Evolutionary conservation across 2,329 filamentous ascomycete species (phyloP).

Genomic region (Trichoderma brevicompactum): DNA sequence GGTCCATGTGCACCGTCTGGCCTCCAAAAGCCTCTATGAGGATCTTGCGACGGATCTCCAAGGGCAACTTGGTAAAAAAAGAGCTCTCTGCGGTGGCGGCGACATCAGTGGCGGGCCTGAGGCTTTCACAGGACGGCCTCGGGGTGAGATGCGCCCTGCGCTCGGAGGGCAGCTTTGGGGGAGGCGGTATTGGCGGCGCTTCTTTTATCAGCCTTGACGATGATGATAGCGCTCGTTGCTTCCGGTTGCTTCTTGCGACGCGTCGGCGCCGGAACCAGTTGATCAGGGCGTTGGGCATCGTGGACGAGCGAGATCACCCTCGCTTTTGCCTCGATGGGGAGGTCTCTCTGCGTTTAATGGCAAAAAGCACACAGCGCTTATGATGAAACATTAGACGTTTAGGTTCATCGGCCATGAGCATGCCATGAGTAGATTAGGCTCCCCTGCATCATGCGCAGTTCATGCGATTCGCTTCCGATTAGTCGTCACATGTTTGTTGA

Average conservation of each 20-base stretch:
- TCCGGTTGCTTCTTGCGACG: constrained; percentile 8
- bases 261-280: constrained; percentile 26
- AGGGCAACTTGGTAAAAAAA: constrained; percentile 42
- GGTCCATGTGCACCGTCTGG: constrained; percentile 36
- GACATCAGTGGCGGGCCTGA: neutral
- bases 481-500: constrained; percentile 22
- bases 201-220: neutral
- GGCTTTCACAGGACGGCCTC: constrained; percentile 19
- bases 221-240: neutral
- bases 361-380: neutral
- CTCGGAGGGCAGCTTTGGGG: constrained; percentile 22
- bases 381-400: constrained; percentile 7
- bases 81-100: constrained; percentile 22
- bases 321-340: neutral
- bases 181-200: constrained; percentile 8
- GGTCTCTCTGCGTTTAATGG: neutral
- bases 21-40: constrained; percentile 35
- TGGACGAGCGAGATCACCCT: neutral
- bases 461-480: constrained; percentile 21
- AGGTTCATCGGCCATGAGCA: neutral
- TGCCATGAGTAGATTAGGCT: constrained; percentile 20
- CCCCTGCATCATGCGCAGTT: constrained; percentile 25
- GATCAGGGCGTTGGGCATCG: constrained; percentile 26
- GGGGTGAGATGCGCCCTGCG: constrained; percentile 26
- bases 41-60: constrained; percentile 43